Conservation (phyloP, 2,329 filamentous ascomycete genomes). For the Phaeosphaeriaceae sp. region DNA sequence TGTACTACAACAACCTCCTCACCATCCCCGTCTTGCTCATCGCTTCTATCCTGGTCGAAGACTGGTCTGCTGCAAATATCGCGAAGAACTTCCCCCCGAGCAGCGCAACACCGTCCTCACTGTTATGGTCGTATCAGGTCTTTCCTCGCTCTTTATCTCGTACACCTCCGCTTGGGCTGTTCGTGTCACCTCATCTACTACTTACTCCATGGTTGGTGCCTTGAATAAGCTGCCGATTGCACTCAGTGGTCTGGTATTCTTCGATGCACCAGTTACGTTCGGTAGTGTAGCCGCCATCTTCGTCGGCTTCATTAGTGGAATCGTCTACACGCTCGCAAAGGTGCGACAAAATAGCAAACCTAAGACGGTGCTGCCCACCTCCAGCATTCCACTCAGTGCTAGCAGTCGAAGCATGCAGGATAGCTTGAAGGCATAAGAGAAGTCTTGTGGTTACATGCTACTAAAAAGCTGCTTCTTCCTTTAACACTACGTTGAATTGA, state of each 20-base stretch:
- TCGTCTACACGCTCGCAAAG: constrained; percentile 89
- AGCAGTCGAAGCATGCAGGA: constrained; percentile 92
- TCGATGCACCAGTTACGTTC: constrained; percentile 89
- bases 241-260: constrained; percentile 90
- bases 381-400: constrained; percentile 77
- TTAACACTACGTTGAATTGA: constrained; percentile 24
- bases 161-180: constrained; percentile 99
- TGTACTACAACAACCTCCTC: constrained; percentile 99
- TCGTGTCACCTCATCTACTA: constrained; percentile 94
- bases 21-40: constrained; percentile 90
- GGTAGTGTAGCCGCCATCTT: constrained; percentile 90
- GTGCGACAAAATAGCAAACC: constrained; percentile 75
- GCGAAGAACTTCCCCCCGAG: constrained; percentile 86
- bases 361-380: constrained; percentile 70
- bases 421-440: constrained; percentile 66
- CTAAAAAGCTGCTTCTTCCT: constrained; percentile 15
- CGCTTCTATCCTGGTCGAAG: constrained; percentile 81
- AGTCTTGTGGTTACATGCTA: neutral
- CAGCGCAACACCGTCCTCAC: constrained; percentile 79
- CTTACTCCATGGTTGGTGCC: constrained; percentile 97
- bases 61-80: constrained; percentile 90
- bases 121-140: constrained; percentile 92
- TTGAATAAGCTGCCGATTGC: constrained; percentile 98
- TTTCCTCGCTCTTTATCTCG: constrained; percentile 97
- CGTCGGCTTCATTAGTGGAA: constrained; percentile 88